A percentile compares a stretch with the other conserved stretches of the same genome.
phyloP scores from a whole-genome alignment of 2,329 filamentous ascomycete species.

The Colletotrichum incanum region DNA sequence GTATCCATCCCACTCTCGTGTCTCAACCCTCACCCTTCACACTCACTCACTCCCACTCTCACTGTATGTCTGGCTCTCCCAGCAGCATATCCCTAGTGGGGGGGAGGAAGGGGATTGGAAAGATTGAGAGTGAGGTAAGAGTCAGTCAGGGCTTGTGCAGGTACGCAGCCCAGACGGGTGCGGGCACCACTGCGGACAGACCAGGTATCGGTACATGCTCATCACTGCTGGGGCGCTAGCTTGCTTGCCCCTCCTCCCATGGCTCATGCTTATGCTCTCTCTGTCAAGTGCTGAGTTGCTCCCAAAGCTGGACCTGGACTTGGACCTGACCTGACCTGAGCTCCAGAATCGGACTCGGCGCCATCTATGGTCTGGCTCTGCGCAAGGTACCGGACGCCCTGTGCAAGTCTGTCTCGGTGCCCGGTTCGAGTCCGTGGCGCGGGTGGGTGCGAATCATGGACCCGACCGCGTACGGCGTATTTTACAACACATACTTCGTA shows the following conservation, averaged over 20 bases:
- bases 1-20: not conserved
- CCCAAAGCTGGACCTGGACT: not conserved
- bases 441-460: not conserved
- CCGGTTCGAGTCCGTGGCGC: not conserved
- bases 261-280: slow-evolving; percentile 3
- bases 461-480: not conserved
- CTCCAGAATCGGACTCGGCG: not conserved
- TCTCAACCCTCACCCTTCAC: not conserved
- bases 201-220: slow-evolving; percentile 29
- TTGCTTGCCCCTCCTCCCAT: not conserved
- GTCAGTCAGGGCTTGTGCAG: slow-evolving; percentile 36
- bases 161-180: slow-evolving; percentile 23
- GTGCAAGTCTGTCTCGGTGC: slow-evolving; percentile 1
- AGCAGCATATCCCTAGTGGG: not conserved
- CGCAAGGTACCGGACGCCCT: slow-evolving; percentile 1
- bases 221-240: not conserved
- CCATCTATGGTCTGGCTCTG: not conserved
- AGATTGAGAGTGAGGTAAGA: not conserved
- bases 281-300: not conserved
- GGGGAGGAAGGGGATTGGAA: not conserved
- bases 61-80: not conserved
- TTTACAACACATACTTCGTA: not conserved
- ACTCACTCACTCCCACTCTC: not conserved
- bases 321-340: not conserved
- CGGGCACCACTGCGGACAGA: slow-evolving; percentile 17